Base-by-base conservation (phyloP, 495 filamentous ascomycete species). In the Staphylotrichum longicolle region DNA sequence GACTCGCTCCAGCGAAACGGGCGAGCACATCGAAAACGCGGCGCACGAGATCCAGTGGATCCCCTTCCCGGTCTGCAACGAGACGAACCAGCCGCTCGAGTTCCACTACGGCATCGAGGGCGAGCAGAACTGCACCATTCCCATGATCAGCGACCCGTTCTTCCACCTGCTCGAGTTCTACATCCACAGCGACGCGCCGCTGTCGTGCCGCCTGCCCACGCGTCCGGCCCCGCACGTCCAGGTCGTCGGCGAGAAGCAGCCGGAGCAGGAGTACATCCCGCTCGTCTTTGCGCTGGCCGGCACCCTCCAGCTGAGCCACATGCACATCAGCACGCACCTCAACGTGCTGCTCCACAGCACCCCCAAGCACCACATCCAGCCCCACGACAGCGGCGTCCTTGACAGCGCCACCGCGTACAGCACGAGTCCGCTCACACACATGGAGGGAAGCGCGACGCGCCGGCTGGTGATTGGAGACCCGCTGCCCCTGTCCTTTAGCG, bases 81-180 rank as follows among this genome's bases (percentile, higher is more conserved):
- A 98, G 74, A 98, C 94, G 10, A 82, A 80, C 35, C 77, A 83
- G 52, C 88, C 94, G 2, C 83, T 98, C 66, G 83, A 91, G 63
- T 84, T 98, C 68, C 82, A 83, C 69, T 98, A 95, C 79, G 91
- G 93, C 74, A 75, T 91, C 66, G 89, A 91, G 68, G 78, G 81
- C 78, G 90, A 93, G 65, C 78, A 96, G 66, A 96, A 91, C 77
- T 98, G 94, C 80, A 98, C 94, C 52, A 89, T 98, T 73, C 77
- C 86, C 68, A 82, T 89, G 69, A 83, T 97, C 68, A 78, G 85
- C 69, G 94, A 98, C 75, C 84, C 87, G 20, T 87, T 96, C 80
- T 98, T 94, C 83, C 94, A 98, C 77, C 87, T 98, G 47, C 85
- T 97, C 73, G 94, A 98, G 77, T 97, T 96, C 83, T 98, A 97